phyloP scores from a whole-genome alignment of 1,139 yeast genomes.

The Ogataea hybrid region DNA sequence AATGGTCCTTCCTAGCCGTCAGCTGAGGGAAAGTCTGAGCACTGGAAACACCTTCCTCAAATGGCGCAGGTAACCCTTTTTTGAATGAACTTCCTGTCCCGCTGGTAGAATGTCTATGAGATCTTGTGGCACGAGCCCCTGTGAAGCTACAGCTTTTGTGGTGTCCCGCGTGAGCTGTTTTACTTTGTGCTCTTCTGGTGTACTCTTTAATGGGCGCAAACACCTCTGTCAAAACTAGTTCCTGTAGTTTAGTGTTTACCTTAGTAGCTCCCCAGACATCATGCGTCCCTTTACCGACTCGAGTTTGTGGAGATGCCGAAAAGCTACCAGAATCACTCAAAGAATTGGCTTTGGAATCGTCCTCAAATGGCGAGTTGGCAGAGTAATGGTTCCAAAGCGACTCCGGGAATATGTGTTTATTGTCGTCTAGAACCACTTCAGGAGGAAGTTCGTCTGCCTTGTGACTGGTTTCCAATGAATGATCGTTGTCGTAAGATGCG shows the following conservation, averaged over 20 bases:
- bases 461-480: background rate
- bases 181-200: conserved; percentile 23
- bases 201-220: conserved; percentile 51
- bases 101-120: conserved; percentile 29
- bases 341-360: conserved; percentile 1
- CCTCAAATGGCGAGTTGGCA: conserved; percentile 38
- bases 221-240: conserved; percentile 65
- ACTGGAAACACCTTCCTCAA: background rate
- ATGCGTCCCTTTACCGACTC: conserved; percentile 11
- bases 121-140: conserved; percentile 9
- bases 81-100: conserved; percentile 16
- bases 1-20: background rate
- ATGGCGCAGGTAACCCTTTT: conserved; percentile 3
- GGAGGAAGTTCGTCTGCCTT: conserved; percentile 44
- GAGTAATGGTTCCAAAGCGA: conserved; percentile 64
- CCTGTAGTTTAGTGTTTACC: conserved; percentile 63
- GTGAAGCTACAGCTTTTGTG: conserved; percentile 8
- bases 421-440: conserved; percentile 85
- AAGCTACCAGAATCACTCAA: conserved; percentile 8
- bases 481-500: conserved; percentile 7
- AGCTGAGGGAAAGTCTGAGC: background rate
- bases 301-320: conserved; percentile 13
- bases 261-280: conserved; percentile 56
- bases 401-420: conserved; percentile 84
- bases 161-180: conserved; percentile 9